Evolutionary conservation across 192 early-diverging fungal genomes (phyloP), one percentile per base, ranked within the genome.

Genomic region (Obelidium mucronatum): DNA sequence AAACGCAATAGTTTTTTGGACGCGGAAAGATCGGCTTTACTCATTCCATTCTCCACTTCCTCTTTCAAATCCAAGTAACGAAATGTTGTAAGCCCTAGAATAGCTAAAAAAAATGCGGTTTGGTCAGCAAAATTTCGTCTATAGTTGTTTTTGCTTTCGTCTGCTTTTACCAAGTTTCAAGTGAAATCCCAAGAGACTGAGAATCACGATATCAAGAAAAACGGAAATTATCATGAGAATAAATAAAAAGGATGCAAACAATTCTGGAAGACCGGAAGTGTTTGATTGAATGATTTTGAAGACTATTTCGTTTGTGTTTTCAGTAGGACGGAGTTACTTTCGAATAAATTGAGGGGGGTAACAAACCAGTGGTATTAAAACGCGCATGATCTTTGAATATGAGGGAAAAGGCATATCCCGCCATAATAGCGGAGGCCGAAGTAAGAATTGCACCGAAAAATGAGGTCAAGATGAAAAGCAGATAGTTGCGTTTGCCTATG

Each of bases 21-120:
- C 0, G 30, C 55, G 6, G 55, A 58, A 22, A 58, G 30, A 48
- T 48, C 11, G 44, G 8, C 44, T 48, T 48, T 48, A 24, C 13
- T 8, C 0, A 26, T 24, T 58, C 55, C 55, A 8, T 58, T 26
- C 8, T 58, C 55, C 0, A 24, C 22, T 8, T 58, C 55, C 26
- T 58, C 55, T 22, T 24, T 22, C 24, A 8, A 6, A 5, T 58
- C 55, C 8, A 8, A 24, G 26, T 58, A 58, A 0, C 8, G 30
- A 58, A 24, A 58, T 31, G 48, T 67, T 28, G 66, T 67, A 24
- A 67, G 19, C 8, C 42, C 42, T 1, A 67, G 66, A 52, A 67
- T 67, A 51, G 6, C 66, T 67, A 42, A 67, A 33, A 48, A 1
- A 1, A 17, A 31, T 40, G 5, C 26, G 2, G 5, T 22, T 22